These are phyloP conservation scores for Pichia sp. DNA, from an alignment of 1,139 yeast species.

Conservation along the genomic window DNA sequence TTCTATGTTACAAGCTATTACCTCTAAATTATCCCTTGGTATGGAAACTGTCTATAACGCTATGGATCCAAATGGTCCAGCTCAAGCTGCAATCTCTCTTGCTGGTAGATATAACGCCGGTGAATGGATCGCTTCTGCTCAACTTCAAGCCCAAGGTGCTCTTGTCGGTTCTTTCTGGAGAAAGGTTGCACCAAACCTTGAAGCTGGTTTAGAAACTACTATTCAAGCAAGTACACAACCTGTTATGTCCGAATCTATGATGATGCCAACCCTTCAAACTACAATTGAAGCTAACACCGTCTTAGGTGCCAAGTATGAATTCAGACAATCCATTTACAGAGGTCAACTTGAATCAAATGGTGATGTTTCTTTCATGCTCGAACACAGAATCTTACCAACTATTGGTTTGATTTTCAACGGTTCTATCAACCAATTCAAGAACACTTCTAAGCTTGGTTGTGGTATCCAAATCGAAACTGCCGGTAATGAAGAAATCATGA, in stretches of 20 bases:
- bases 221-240: constrained; percentile 78
- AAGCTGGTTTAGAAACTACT: constrained; percentile 95
- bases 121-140: constrained; percentile 94
- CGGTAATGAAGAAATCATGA: constrained; percentile 81
- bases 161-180: constrained; percentile 91
- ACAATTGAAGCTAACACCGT: constrained; percentile 91
- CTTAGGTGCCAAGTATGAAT: constrained; percentile 96
- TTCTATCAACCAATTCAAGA: constrained; percentile 90
- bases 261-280: constrained; percentile 79
- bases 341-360: constrained; percentile 94
- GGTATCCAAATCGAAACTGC: constrained; percentile 96
- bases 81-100: constrained; percentile 90
- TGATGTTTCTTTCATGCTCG: constrained; percentile 87
- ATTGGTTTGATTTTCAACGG: constrained; percentile 88
- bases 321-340: constrained; percentile 94
- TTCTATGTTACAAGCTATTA: constrained; percentile 84
- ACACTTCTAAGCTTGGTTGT: constrained; percentile 82
- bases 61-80: constrained; percentile 74
- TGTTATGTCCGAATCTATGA: constrained; percentile 62
- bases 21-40: constrained; percentile 85
- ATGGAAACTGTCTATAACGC: constrained; percentile 89
- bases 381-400: constrained; percentile 91
- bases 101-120: constrained; percentile 87
- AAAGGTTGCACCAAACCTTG: constrained; percentile 87
- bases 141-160: constrained; percentile 92